Evolutionary conservation across 257 asterid genomes (phyloP).

Genomic region (Buddleja alternifolia): DNA sequence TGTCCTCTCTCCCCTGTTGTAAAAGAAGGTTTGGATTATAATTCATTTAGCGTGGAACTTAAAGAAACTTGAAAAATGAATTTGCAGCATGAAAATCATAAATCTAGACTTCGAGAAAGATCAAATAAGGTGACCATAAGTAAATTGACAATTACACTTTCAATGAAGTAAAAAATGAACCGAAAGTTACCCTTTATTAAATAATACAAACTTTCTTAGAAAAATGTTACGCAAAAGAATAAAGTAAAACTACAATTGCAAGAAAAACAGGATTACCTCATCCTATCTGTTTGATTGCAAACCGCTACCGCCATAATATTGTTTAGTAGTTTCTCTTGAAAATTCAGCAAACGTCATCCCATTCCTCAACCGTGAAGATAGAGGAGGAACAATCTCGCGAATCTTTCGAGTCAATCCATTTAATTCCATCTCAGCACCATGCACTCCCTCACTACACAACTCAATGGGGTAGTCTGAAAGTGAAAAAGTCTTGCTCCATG

Average conservation of each 20-base stretch:
- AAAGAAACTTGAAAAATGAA: no score
- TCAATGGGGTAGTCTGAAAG: conserved; percentile 59
- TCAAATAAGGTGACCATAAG: background rate
- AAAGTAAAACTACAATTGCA: background rate
- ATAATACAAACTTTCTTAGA: background rate
- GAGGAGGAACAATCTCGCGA: conserved; percentile 63
- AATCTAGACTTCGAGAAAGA: no score
- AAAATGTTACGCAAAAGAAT: background rate
- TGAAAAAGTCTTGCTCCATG: conserved; percentile 73
- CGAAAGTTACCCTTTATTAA: background rate
- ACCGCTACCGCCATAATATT: conserved; percentile 77
- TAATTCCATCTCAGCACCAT: conserved; percentile 17
- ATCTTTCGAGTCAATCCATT: conserved; percentile 42
- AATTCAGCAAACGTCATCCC: conserved; percentile 95
- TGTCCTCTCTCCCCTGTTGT: no score
- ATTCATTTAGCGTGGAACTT: no score
- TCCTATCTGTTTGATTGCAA: conserved; percentile 73
- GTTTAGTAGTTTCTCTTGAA: conserved; percentile 79
- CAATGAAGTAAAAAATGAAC: background rate
- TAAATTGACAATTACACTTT: background rate
- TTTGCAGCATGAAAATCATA: no score
- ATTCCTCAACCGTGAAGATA: conserved; percentile 58
- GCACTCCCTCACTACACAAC: conserved; percentile 20
- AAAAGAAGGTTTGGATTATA: no score
- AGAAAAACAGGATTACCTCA: conserved; percentile 18